Evolutionary conservation across 2,329 filamentous ascomycete species (phyloP).

Genomic region (Rhynchosporium graminicola): DNA sequence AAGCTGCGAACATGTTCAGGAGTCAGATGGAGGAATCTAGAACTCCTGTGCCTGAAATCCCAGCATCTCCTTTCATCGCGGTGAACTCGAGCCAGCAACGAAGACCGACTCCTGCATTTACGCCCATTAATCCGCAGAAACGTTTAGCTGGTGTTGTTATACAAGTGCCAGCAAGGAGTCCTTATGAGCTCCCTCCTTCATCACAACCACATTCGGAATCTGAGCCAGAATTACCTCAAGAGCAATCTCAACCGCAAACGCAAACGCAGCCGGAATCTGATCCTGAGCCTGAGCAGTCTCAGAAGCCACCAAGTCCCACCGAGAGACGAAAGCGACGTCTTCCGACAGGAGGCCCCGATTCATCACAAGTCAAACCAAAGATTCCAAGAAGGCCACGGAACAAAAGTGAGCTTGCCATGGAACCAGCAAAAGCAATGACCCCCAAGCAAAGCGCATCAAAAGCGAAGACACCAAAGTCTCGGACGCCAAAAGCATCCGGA

Average conservation of each 20-base stretch:
- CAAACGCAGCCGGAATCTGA: too few relatives aligned
- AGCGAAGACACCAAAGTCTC: constrained; percentile 11
- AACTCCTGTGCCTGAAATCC: background rate
- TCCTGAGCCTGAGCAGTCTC: background rate
- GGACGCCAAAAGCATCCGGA: background rate
- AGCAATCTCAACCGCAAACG: background rate
- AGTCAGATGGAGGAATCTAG: background rate
- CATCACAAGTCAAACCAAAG: constrained; percentile 13
- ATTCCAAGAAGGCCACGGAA: background rate
- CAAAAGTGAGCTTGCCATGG: background rate
- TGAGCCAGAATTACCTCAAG: constrained; percentile 12
- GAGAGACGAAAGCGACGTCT: constrained; percentile 29
- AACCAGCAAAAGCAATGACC: background rate
- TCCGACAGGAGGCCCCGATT: constrained; percentile 24
- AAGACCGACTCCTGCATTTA: constrained; percentile 20
- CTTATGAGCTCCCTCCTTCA: constrained; percentile 8
- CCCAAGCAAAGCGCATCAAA: background rate
- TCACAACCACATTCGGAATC: constrained; percentile 12
- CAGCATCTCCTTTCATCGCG: background rate
- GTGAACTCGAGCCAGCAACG: constrained; percentile 17
- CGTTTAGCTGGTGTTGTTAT: background rate
- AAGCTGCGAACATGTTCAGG: constrained; percentile 3
- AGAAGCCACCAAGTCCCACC: constrained; percentile 17
- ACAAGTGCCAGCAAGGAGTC: background rate
- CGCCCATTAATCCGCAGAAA: constrained; percentile 19